These are phyloP conservation scores for Biscogniauxia sp. DNA, from an alignment of 2,329 filamentous ascomycete species.

Conservation along the genomic window DNA sequence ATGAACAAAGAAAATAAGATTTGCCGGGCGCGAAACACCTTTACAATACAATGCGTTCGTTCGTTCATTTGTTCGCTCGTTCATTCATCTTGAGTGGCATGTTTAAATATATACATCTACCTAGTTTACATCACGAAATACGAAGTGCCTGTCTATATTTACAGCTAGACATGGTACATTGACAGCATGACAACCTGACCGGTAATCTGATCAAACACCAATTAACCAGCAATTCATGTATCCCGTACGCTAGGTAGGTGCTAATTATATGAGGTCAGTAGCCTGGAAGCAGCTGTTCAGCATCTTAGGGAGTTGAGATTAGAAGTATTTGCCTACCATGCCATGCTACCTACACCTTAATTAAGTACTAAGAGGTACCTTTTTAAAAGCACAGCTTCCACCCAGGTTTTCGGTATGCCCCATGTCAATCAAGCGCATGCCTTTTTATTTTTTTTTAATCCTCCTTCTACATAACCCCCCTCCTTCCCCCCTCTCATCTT, in stretches of 20 bases:
- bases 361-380: conserved; percentile 1
- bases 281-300: background rate
- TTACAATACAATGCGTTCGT: too few relatives aligned
- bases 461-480: too few relatives aligned
- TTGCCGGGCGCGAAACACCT: too few relatives aligned
- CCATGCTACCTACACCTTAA: background rate
- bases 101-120: background rate
- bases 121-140: background rate
- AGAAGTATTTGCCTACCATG: background rate
- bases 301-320: background rate
- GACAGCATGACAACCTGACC: background rate
- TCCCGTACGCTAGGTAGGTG: background rate
- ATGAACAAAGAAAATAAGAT: too few relatives aligned
- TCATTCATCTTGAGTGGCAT: background rate
- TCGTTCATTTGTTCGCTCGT: too few relatives aligned
- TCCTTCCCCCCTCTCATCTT: conserved; percentile 18
- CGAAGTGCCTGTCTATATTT: background rate
- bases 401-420: conserved; percentile 24
- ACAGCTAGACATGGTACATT: background rate
- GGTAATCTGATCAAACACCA: background rate
- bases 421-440: conserved; percentile 13
- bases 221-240: background rate
- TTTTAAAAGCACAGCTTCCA: conserved; percentile 8
- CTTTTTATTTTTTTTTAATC: background rate
- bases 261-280: background rate